Evolutionary conservation across 352 stramenopile species (phyloP).

Genomic region (Globisporangium barbulae): DNA sequence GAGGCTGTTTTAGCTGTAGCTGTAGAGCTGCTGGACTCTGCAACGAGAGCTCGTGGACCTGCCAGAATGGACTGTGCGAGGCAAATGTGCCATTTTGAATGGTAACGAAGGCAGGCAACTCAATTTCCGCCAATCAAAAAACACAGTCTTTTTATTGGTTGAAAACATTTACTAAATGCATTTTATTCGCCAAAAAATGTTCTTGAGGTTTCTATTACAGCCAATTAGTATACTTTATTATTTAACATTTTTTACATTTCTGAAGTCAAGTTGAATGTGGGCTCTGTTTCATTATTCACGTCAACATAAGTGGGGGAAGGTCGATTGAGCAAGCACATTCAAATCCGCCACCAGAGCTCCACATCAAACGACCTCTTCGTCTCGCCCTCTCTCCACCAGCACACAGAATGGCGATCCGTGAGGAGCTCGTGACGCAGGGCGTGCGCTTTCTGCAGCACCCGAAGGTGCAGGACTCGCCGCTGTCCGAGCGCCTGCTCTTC

Average conservation of each 20-base stretch:
- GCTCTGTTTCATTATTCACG: conserved; percentile 11
- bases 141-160: conserved; percentile 5
- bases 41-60: not conserved
- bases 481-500: conserved; percentile 68
- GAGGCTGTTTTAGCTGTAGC: not conserved
- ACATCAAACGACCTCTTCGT: not conserved
- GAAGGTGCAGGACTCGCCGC: conserved; percentile 70
- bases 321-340: not conserved
- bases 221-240: not conserved
- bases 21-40: not conserved
- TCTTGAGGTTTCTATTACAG: conserved; percentile 21
- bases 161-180: not conserved
- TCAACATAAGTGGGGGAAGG: conserved; percentile 15
- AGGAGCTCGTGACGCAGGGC: conserved; percentile 66
- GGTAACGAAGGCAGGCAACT: conserved; percentile 7
- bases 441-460: conserved; percentile 78
- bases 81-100: conserved; percentile 17
- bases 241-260: no score
- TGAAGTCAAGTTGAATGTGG: no score
- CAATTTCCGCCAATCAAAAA: conserved; percentile 17
- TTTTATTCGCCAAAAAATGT: conserved; percentile 8
- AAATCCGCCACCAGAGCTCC: not conserved
- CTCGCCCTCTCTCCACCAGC: not conserved
- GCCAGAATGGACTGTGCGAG: not conserved
- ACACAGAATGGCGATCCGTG: conserved; percentile 31